phyloP scores from a whole-genome alignment of 1,139 yeast genomes.

The Hanseniaspora sp. region DNA sequence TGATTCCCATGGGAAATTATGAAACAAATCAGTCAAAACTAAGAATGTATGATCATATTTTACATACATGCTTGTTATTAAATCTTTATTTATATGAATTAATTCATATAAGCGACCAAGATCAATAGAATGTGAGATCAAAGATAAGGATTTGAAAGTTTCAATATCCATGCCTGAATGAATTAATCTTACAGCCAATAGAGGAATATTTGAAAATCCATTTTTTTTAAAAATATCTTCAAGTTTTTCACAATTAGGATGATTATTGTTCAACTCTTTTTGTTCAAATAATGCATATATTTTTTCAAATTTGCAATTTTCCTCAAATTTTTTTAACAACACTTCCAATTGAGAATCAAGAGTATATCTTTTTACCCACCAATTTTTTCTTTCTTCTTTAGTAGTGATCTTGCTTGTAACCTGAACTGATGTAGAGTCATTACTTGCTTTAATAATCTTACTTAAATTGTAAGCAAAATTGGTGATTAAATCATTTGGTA shows the following conservation, averaged over 20 bases:
- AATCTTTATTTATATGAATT: neutral
- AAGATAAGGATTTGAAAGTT: neutral
- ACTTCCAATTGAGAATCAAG: slow-evolving; percentile 48
- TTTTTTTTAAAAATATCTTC: slow-evolving; percentile 32
- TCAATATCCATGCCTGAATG: neutral
- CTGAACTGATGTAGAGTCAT: slow-evolving; percentile 45
- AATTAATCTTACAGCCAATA: slow-evolving; percentile 4
- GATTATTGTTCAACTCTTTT: slow-evolving; percentile 25
- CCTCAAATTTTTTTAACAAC: slow-evolving; percentile 51
- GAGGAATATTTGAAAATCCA: neutral
- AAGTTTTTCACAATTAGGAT: slow-evolving; percentile 31
- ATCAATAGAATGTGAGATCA: neutral
- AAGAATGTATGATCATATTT: slow-evolving; percentile 46
- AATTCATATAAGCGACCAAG: neutral
- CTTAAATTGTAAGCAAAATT: slow-evolving; percentile 39
- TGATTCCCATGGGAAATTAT: slow-evolving; percentile 81
- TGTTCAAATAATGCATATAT: slow-evolving; percentile 42
- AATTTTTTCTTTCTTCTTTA: slow-evolving; percentile 49
- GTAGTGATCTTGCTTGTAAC: slow-evolving; percentile 40
- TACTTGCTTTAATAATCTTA: slow-evolving; percentile 48
- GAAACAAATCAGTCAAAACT: slow-evolving; percentile 54
- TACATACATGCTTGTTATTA: neutral
- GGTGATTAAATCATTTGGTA: slow-evolving; percentile 32
- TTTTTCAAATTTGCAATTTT: slow-evolving; percentile 68
- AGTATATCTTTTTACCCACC: slow-evolving; percentile 68